These are phyloP conservation scores for Pleurotus giganteus DNA, from an alignment of 768 basidiomycete genomes.

Conservation along the genomic window DNA sequence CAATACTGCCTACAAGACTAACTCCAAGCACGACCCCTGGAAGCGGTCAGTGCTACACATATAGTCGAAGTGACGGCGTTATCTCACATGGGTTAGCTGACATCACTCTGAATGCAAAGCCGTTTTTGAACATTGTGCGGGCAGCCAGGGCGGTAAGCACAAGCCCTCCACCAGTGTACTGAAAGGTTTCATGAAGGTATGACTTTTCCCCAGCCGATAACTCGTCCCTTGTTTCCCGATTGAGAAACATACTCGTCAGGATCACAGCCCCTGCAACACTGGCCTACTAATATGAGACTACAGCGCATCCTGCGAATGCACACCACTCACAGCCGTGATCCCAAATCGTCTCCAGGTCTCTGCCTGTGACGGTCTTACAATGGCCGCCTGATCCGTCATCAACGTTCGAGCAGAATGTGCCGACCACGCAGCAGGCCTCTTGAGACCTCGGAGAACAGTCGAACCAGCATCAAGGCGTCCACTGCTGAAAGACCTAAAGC, in stretches of 20 bases:
- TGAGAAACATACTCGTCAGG: conserved; percentile 61
- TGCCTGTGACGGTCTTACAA: conserved; percentile 33
- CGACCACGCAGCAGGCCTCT: neutral
- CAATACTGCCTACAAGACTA: conserved; percentile 76
- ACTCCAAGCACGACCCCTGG: conserved; percentile 82
- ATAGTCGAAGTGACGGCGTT: neutral
- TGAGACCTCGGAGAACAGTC: neutral
- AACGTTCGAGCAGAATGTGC: conserved; percentile 41
- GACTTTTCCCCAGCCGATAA: conserved; percentile 61
- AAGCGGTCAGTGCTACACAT: neutral
- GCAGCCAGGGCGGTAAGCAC: conserved; percentile 76
- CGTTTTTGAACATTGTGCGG: conserved; percentile 69
- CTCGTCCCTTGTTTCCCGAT: conserved; percentile 74
- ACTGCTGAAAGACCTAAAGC: neutral
- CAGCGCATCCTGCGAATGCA: neutral
- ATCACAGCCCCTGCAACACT: conserved; percentile 72
- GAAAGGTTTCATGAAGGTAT: conserved; percentile 75
- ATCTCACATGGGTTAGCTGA: conserved; percentile 75
- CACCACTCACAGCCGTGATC: conserved; percentile 47
- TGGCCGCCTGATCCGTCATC: conserved; percentile 40
- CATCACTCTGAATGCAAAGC: conserved; percentile 73
- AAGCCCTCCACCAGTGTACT: conserved; percentile 81
- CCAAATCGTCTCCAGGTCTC: conserved; percentile 45
- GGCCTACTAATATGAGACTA: conserved; percentile 37
- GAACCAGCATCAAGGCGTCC: neutral